phyloP scores from a whole-genome alignment of 2,329 filamentous ascomycete genomes.

The Chrysoporthe cubensis region DNA sequence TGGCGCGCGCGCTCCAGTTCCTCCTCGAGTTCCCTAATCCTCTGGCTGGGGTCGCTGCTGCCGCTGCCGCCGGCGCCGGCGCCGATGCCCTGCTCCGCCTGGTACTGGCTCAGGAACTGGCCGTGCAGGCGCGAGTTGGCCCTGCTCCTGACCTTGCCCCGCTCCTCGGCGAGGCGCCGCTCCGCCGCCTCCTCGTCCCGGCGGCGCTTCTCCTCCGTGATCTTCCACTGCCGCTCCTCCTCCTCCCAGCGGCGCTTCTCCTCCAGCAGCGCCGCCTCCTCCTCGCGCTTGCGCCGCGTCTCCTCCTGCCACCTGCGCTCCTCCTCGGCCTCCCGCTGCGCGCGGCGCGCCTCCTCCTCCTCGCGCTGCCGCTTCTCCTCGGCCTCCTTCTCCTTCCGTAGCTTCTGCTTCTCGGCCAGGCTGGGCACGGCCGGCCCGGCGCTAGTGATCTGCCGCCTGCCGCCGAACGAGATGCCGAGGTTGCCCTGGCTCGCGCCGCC shows the following conservation, averaged over 20 bases:
- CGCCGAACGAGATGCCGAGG: slow-evolving; percentile 90
- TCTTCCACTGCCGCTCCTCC: slow-evolving; percentile 75
- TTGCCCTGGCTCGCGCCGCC: slow-evolving; percentile 96
- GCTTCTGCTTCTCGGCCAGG: slow-evolving; percentile 81
- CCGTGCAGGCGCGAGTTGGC: slow-evolving; percentile 71
- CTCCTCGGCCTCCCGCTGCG: slow-evolving; percentile 61
- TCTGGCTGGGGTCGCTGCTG: slow-evolving; percentile 57
- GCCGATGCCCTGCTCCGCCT: slow-evolving; percentile 64
- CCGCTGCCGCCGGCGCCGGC: slow-evolving; percentile 43
- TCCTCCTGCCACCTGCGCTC: slow-evolving; percentile 71
- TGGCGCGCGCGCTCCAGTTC: slow-evolving; percentile 66
- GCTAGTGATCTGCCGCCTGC: slow-evolving; percentile 88
- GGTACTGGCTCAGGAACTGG: slow-evolving; percentile 86
- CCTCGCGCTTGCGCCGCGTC: slow-evolving; percentile 60
- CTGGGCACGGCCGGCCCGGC: slow-evolving; percentile 79
- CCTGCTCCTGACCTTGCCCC: slow-evolving; percentile 59
- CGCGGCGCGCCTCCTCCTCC: slow-evolving; percentile 53
- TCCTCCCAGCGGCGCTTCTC: slow-evolving; percentile 78
- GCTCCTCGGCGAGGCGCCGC: slow-evolving; percentile 67
- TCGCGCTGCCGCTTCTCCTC: slow-evolving; percentile 65
- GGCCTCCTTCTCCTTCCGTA: slow-evolving; percentile 57
- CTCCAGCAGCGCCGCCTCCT: slow-evolving; percentile 64
- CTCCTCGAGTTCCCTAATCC: slow-evolving; percentile 80
- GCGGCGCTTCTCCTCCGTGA: slow-evolving; percentile 67
- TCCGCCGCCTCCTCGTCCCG: slow-evolving; percentile 78